Conservation (phyloP, 495 filamentous ascomycete genomes). For the Daldinia decipiens region DNA sequence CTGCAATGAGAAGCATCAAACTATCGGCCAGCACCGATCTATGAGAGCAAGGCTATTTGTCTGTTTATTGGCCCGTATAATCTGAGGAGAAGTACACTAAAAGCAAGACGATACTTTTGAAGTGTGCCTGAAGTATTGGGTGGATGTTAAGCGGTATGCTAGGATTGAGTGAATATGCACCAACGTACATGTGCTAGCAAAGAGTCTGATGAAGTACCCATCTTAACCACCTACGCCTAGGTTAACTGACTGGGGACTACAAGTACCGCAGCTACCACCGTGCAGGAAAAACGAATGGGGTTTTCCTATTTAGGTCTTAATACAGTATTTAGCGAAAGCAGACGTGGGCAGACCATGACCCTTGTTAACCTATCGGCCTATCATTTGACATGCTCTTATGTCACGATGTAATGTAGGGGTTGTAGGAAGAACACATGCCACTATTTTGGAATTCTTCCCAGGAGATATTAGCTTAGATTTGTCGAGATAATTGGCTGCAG, state of each 20-base stretch:
- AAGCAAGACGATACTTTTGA: neutral
- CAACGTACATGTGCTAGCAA: slow-evolving; percentile 11
- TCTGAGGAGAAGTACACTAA: neutral
- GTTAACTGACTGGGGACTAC: slow-evolving; percentile 4
- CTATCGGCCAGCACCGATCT: neutral
- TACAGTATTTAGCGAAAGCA: slow-evolving; percentile 10
- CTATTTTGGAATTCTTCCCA: neutral
- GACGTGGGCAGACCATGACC: neutral
- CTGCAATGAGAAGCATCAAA: neutral
- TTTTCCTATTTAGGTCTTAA: slow-evolving; percentile 8
- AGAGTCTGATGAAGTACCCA: slow-evolving; percentile 3
- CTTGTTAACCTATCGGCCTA: neutral
- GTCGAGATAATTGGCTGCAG: neutral
- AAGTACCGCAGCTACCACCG: slow-evolving; percentile 6
- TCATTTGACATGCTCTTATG: neutral
- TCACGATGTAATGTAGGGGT: neutral
- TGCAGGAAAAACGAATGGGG: neutral
- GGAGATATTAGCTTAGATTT: neutral
- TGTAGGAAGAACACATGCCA: neutral
- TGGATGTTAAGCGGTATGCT: slow-evolving; percentile 9
- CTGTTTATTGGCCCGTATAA: neutral
- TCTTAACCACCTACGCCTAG: neutral
- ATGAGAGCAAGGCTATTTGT: neutral
- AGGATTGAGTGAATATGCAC: slow-evolving; percentile 19
- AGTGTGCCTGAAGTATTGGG: neutral